These are phyloP conservation scores for Rhizoctonia solani DNA, from an alignment of 1,284 basidiomycete species.

Conservation along the genomic window DNA sequence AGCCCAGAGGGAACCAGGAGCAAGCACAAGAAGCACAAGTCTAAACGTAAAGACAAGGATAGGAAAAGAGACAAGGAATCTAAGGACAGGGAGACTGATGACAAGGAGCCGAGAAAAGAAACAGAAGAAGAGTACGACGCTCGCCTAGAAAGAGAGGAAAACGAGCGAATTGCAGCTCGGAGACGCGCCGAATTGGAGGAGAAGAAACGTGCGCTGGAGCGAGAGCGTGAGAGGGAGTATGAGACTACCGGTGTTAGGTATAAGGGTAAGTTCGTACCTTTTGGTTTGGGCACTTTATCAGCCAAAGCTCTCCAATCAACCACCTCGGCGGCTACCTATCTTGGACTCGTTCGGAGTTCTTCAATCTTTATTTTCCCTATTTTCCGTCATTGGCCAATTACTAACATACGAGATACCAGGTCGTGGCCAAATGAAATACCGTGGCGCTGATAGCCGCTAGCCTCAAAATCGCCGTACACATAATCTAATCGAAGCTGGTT, in stretches of 20 bases:
- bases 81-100: constrained; percentile 36
- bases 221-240: constrained; percentile 1
- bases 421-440: constrained; percentile 38
- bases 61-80: constrained; percentile 39
- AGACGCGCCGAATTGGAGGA: constrained; percentile 29
- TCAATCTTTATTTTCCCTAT: not conserved
- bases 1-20: constrained; percentile 44
- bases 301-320: too few relatives aligned
- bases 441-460: constrained; percentile 34
- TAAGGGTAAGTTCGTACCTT: constrained; percentile 32
- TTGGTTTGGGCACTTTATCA: not conserved
- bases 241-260: constrained; percentile 4
- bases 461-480: not conserved
- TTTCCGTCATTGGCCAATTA: not conserved
- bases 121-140: constrained; percentile 69
- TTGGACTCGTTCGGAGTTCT: too few relatives aligned
- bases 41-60: constrained; percentile 36
- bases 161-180: constrained; percentile 54
- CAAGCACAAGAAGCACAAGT: constrained; percentile 44
- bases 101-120: constrained; percentile 56
- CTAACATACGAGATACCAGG: constrained; percentile 13
- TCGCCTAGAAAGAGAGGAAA: constrained; percentile 69
- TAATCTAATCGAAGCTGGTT: not conserved
- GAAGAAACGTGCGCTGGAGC: not conserved
- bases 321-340: too few relatives aligned